phyloP scores from a whole-genome alignment of 208 protist genomes.

The Herpetomonas tarakana region DNA sequence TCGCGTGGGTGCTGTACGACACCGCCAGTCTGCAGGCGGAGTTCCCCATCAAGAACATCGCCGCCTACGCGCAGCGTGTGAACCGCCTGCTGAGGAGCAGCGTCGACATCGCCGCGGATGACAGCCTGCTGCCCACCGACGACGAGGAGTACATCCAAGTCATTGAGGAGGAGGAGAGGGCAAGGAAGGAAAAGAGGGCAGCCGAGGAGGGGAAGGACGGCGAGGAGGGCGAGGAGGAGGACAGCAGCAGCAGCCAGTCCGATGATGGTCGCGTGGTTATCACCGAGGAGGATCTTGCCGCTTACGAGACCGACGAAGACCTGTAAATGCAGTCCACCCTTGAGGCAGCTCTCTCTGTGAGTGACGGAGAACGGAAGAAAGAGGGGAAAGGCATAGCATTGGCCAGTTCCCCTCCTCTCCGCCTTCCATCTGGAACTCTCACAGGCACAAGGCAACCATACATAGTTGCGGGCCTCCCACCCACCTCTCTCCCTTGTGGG shows the following conservation, averaged over 20 bases:
- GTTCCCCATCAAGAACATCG: constrained; percentile 87
- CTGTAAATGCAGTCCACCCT: too few species aligned
- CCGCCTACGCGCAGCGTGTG: constrained; percentile 80
- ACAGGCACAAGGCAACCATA: too few species aligned
- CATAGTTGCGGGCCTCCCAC: too few species aligned
- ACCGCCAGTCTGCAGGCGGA: constrained; percentile 93
- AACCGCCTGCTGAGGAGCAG: constrained; percentile 85
- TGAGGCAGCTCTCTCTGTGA: too few species aligned
- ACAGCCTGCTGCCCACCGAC: constrained; percentile 64
- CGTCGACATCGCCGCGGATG: constrained; percentile 73
- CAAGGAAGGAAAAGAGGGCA: constrained; percentile 15
- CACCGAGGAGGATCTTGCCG: background rate
- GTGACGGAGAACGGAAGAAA: too few species aligned
- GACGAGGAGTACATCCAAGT: constrained; percentile 71
- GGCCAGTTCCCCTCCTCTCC: too few species aligned
- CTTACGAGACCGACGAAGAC: constrained; percentile 21
- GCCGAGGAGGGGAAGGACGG: constrained; percentile 23
- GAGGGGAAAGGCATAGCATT: too few species aligned
- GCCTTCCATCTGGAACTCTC: too few species aligned
- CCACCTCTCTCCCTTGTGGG: too few species aligned
- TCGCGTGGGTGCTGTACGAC: constrained; percentile 95
- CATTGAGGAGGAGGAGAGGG: constrained; percentile 24
- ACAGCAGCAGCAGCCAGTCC: background rate
- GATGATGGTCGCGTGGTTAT: background rate
- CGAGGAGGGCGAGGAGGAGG: constrained; percentile 18